These are phyloP conservation scores for Aphanomyces cochlioides DNA, from an alignment of 352 stramenopile species.

Conservation along the genomic window DNA sequence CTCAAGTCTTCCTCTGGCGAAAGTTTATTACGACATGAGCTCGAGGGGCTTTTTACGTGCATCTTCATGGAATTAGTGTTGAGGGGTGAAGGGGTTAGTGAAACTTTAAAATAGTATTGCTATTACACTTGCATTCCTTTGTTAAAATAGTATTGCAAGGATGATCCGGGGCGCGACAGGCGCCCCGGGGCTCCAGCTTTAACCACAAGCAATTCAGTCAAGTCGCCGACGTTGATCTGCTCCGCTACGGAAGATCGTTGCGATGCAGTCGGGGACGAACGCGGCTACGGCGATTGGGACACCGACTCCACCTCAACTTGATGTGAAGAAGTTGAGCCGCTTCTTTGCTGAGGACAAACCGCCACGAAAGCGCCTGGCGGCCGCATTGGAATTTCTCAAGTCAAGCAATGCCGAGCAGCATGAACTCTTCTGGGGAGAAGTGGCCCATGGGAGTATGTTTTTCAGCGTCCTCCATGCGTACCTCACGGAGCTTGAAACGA, in stretches of 20 bases:
- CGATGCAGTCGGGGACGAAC: slow-evolving; percentile 4
- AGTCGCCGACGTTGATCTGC: background rate
- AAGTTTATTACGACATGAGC: too few relatives aligned
- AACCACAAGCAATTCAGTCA: slow-evolving; percentile 13
- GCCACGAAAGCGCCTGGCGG: slow-evolving; percentile 78
- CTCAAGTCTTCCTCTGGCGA: too few relatives aligned
- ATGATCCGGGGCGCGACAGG: background rate
- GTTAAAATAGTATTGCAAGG: background rate
- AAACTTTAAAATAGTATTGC: too few relatives aligned
- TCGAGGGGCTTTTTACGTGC: too few relatives aligned
- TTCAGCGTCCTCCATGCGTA: slow-evolving; percentile 79
- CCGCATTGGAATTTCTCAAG: slow-evolving; percentile 81
- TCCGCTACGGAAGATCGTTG: background rate
- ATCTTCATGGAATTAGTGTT: too few relatives aligned
- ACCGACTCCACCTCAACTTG: slow-evolving; percentile 27
- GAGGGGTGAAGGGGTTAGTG: too few relatives aligned
- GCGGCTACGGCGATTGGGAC: background rate
- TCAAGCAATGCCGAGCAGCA: slow-evolving; percentile 40
- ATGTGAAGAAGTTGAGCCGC: slow-evolving; percentile 79
- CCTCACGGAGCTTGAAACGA: slow-evolving; percentile 75
- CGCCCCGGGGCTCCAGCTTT: background rate
- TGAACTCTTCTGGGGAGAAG: slow-evolving; percentile 74
- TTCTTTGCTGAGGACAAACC: slow-evolving; percentile 81
- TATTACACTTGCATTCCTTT: too few relatives aligned
- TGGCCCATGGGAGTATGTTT: slow-evolving; percentile 59